A percentile compares a stretch with the other conserved stretches of the same genome.
These are phyloP conservation scores for Linum trigynum DNA, from an alignment of 345 rosid species.

Conservation along the genomic window DNA sequence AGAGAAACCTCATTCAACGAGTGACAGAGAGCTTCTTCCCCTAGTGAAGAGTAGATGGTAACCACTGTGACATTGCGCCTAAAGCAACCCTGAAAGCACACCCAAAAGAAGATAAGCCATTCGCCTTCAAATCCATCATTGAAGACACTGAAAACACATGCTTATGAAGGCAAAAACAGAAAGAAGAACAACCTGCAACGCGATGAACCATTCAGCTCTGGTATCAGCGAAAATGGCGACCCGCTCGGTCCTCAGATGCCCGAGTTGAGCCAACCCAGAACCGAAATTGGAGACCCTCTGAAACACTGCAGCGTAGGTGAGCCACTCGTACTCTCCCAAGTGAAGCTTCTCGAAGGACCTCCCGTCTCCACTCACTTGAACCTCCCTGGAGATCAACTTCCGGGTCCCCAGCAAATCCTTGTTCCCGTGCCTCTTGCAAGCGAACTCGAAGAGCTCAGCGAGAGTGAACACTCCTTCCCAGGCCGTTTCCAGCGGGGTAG, in stretches of 20 bases:
- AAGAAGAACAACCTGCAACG: constrained; percentile 59
- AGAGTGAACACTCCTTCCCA: constrained; percentile 80
- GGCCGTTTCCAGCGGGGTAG: constrained; percentile 42
- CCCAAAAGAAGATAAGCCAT: neutral
- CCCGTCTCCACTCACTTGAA: constrained; percentile 51
- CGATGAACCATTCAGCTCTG: constrained; percentile 89
- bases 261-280: constrained; percentile 72
- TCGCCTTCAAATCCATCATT: neutral
- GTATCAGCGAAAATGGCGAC: constrained; percentile 96
- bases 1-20: constrained; percentile 80
- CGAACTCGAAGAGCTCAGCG: constrained; percentile 76
- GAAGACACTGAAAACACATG: neutral
- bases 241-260: constrained; percentile 62
- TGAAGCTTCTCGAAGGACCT: constrained; percentile 84
- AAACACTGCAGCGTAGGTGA: constrained; percentile 52
- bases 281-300: constrained; percentile 60
- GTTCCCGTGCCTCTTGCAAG: constrained; percentile 49
- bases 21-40: constrained; percentile 93
- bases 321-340: constrained; percentile 90
- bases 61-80: constrained; percentile 81
- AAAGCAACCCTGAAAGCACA: constrained; percentile 68
- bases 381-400: constrained; percentile 52
- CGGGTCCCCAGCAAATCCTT: constrained; percentile 75
- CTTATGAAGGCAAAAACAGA: neutral
- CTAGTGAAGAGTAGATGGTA: constrained; percentile 87